Base-by-base conservation (phyloP, 768 basidiomycete species). In the Naganishia onofrii region DNA sequence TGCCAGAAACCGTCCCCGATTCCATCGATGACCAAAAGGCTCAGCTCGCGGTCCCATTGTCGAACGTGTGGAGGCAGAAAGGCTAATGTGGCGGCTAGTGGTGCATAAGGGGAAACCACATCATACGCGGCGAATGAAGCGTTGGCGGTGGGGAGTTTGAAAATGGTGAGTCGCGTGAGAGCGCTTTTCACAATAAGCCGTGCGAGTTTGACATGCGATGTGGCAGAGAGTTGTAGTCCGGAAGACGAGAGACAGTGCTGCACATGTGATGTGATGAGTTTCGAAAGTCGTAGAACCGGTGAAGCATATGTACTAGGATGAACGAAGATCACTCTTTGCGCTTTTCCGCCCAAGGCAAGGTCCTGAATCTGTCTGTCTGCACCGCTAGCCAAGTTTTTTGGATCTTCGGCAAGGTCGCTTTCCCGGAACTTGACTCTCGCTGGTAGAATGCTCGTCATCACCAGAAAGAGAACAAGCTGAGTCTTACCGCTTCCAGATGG, bases 401-500 rank as follows among this genome's bases (percentile, higher is more conserved):
- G 17, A 13, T n/a, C 7, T 2, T 26, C 17, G 6, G 23, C 26
- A 26, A 63, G 60, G 17, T 63, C 60, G 23, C n/a, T 29, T 10
- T 42, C 34, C 32, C 65, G 46, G 29, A 66, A 54, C 23, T 23
- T 31, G 10, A 54, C 31, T 29, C 36, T 48, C 3, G 51, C 66
- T 26, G 70, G 70, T 9, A 71, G 38, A 38, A 71, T 68, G 34
- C 51, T 71, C 46, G 66, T 71, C 71, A 68, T 65, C 38, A 48
- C 36, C 12, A 72, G 31, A 44, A 72, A 72, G 12, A 68, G 42
- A 5, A 52, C 12, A 17, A 72, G 52, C 32, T 58, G 46, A 0
- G 67, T 72, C 60, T 72, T 72, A 7, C 71, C 71, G 36, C 56
- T 52, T 2, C 71, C 71, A 2, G 71, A 72, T 0, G 67, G 67